These are phyloP conservation scores for Daldinia caldariorum DNA, from an alignment of 495 filamentous ascomycete genomes.

Conservation along the genomic window DNA sequence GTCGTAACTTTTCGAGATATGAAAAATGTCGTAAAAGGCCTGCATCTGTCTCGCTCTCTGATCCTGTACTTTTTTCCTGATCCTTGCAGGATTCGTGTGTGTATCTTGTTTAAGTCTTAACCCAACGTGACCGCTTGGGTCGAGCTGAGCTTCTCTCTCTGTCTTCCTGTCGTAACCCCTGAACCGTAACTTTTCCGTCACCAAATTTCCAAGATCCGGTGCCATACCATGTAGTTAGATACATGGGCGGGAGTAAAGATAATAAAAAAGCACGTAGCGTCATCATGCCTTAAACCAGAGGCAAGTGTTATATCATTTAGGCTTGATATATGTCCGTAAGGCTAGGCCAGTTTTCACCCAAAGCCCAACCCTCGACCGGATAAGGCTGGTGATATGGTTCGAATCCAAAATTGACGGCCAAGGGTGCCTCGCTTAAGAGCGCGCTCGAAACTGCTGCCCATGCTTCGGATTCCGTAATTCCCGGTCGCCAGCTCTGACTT, in stretches of 20 bases:
- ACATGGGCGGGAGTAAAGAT: background rate
- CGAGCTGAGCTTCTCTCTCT: conserved; percentile 17
- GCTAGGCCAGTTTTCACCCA: conserved; percentile 36
- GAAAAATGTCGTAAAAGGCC: conserved; percentile 18
- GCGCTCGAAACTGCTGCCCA: conserved; percentile 34
- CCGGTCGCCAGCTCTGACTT: conserved; percentile 28
- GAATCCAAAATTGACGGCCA: conserved; percentile 22
- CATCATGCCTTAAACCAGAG: conserved; percentile 10
- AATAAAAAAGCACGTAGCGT: conserved; percentile 1
- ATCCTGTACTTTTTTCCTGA: conserved; percentile 8
- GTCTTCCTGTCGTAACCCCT: conserved; percentile 16
- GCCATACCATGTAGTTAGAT: conserved; percentile 22
- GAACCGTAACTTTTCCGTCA: conserved; percentile 20
- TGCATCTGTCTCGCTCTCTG: conserved; percentile 1
- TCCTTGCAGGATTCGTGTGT: background rate
- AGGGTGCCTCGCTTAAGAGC: conserved; percentile 25
- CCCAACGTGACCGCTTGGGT: conserved; percentile 17
- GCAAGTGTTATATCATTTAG: conserved; percentile 20
- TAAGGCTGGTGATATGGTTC: conserved; percentile 39
- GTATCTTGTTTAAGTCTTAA: conserved; percentile 3
- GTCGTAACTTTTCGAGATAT: conserved; percentile 16
- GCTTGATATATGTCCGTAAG: conserved; percentile 41
- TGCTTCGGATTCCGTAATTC: conserved; percentile 30
- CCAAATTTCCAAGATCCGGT: conserved; percentile 24
- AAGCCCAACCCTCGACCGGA: conserved; percentile 32